phyloP scores from a whole-genome alignment of 2,329 filamentous ascomycete species.

The Remersonia thermophila region DNA sequence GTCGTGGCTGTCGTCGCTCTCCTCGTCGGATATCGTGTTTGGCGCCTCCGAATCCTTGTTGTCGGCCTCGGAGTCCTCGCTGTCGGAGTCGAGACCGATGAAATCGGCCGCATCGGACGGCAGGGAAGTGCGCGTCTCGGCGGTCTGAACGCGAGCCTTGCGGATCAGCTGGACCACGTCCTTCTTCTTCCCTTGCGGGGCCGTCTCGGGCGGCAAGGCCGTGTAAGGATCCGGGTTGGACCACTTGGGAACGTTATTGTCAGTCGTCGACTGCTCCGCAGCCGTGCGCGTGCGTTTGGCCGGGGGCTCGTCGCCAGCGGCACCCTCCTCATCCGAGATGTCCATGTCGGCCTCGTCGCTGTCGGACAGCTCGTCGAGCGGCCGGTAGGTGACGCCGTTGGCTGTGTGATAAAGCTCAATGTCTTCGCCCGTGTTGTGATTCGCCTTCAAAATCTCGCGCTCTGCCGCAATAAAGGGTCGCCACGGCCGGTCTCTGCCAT shows the following conservation, averaged over 20 bases:
- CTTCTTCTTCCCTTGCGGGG: conserved; percentile 54
- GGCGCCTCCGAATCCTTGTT: too few relatives aligned
- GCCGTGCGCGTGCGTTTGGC: conserved; percentile 31
- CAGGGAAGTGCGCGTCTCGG: conserved; percentile 32
- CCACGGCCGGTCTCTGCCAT: conserved; percentile 8
- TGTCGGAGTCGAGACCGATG: conserved; percentile 66
- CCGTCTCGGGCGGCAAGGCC: conserved; percentile 68
- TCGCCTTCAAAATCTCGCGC: conserved; percentile 36
- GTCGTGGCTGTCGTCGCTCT: conserved; percentile 35
- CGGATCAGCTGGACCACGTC: conserved; percentile 87
- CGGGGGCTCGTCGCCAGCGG: conserved; percentile 27
- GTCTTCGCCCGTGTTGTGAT: conserved; percentile 29
- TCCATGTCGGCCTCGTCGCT: conserved; percentile 55
- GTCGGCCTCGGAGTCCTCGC: not conserved
- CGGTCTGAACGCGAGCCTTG: conserved; percentile 61
- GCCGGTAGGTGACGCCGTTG: conserved; percentile 38
- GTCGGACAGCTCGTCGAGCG: conserved; percentile 47
- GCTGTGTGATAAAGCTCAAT: conserved; percentile 35
- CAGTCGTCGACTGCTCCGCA: conserved; percentile 23
- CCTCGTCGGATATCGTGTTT: conserved; percentile 15
- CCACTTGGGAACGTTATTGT: conserved; percentile 58
- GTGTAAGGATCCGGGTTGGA: conserved; percentile 95
- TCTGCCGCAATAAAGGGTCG: conserved; percentile 30
- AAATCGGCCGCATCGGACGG: conserved; percentile 64
- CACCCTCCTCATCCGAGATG: conserved; percentile 39